A percentile compares a stretch with the other conserved stretches of the same genome.
Conservation (phyloP, 2,329 filamentous ascomycete genomes). For the Neofusicoccum umdonicola region DNA sequence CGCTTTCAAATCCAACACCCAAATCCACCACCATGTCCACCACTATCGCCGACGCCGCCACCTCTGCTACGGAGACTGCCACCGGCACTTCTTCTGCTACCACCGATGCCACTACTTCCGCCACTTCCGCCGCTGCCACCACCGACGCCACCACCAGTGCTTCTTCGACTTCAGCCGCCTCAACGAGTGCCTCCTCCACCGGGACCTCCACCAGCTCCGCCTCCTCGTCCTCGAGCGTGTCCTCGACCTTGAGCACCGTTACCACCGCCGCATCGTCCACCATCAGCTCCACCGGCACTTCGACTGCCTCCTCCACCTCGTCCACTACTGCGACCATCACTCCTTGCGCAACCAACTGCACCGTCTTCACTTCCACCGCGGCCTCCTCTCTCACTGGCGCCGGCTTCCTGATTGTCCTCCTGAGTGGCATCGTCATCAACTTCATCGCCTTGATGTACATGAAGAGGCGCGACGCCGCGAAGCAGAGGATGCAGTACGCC, state of each 20-base stretch:
- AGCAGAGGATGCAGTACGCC: not conserved
- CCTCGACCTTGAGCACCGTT: not conserved
- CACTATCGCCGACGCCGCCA: not conserved
- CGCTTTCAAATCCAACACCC: not conserved
- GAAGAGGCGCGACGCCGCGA: not conserved
- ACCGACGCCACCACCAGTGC: not conserved
- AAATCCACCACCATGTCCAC: slow-evolving; percentile 1
- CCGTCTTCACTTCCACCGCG: not conserved
- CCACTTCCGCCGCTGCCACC: not conserved
- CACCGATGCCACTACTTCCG: not conserved
- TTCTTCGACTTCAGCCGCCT: not conserved
- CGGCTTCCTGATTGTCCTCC: not conserved
- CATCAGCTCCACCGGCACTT: not conserved
- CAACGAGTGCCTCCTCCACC: not conserved
- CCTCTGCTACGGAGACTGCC: not conserved
- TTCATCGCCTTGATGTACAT: not conserved
- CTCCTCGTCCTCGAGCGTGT: not conserved
- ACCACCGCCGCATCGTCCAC: not conserved
- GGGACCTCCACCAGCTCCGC: not conserved
- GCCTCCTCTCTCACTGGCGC: slow-evolving; percentile 1
- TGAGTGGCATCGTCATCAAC: not conserved
- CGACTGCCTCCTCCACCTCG: not conserved
- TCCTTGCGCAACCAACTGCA: slow-evolving; percentile 9
- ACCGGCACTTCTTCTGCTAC: not conserved
- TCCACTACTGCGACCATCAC: not conserved